These are phyloP conservation scores for Solanum chaucha DNA, from an alignment of 257 asterid genomes.

Conservation along the genomic window DNA sequence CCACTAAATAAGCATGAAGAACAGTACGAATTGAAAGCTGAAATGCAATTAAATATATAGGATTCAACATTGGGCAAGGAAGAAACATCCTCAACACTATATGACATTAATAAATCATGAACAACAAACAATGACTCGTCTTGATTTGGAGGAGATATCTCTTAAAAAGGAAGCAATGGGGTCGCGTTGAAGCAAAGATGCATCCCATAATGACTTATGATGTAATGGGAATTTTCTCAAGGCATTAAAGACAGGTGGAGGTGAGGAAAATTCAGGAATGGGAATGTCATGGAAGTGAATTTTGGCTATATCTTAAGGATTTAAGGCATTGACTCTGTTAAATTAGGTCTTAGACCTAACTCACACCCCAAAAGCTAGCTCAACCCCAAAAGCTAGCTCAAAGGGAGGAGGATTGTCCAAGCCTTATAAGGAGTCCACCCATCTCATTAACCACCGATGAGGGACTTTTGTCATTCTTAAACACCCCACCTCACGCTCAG, in stretches of 20 bases:
- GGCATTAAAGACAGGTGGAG: neutral
- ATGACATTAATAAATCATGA: neutral
- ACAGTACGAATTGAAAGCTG: neutral
- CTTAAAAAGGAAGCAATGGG: neutral
- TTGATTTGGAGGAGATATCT: neutral
- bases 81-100: neutral
- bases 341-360: too few relatives aligned
- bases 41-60: too few relatives aligned
- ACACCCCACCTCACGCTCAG: too few relatives aligned
- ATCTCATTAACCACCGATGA: too few relatives aligned
- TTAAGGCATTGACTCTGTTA: neutral
- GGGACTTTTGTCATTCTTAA: too few relatives aligned
- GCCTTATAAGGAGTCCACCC: too few relatives aligned
- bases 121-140: neutral
- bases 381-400: too few relatives aligned
- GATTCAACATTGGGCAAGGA: neutral
- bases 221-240: neutral
- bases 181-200: neutral
- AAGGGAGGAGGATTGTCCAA: too few relatives aligned
- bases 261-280: neutral
- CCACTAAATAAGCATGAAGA: neutral
- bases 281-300: neutral
- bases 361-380: too few relatives aligned
- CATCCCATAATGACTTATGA: neutral
- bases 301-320: neutral